Percentiles rank a stretch among this genome's conserved stretches.
phyloP scores from a whole-genome alignment of 2,329 filamentous ascomycete genomes.

The Didymella glomerata region DNA sequence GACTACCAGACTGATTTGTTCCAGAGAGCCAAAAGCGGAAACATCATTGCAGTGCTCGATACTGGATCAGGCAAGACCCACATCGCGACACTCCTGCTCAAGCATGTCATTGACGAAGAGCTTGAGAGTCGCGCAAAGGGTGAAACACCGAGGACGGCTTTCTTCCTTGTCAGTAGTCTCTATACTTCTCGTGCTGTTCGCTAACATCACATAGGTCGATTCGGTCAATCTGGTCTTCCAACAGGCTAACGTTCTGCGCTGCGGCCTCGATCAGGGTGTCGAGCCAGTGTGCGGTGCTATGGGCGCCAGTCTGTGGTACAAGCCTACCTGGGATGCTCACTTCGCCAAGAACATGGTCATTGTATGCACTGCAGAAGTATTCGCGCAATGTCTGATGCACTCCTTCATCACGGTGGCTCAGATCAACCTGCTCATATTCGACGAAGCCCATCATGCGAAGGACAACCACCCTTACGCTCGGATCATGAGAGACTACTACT shows the following conservation, averaged over 20 bases:
- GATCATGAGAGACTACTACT: conserved; percentile 89
- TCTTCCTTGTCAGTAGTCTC: conserved; percentile 73
- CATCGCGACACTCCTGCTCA: conserved; percentile 88
- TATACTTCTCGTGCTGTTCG: neutral
- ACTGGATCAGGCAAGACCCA: conserved; percentile 97
- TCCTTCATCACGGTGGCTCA: conserved; percentile 81
- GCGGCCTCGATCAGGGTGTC: conserved; percentile 80
- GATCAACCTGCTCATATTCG: conserved; percentile 91
- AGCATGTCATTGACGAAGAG: conserved; percentile 79
- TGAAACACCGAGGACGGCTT: conserved; percentile 71
- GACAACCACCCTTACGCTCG: conserved; percentile 89
- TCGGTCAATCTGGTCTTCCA: conserved; percentile 91
- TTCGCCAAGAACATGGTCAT: conserved; percentile 78
- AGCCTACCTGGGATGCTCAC: conserved; percentile 66
- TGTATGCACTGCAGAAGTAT: conserved; percentile 90
- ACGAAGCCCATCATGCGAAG: conserved; percentile 96
- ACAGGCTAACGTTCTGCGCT: conserved; percentile 81
- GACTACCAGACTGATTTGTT: conserved; percentile 95
- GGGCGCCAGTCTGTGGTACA: conserved; percentile 67
- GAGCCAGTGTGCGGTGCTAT: conserved; percentile 77
- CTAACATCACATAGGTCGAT: conserved; percentile 66
- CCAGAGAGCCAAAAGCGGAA: conserved; percentile 82
- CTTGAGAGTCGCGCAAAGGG: conserved; percentile 72
- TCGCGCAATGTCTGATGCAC: conserved; percentile 79
- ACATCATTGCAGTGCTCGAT: conserved; percentile 91